Conservation (phyloP, 2,329 filamentous ascomycete species). For the Diplodia sapinea region DNA sequence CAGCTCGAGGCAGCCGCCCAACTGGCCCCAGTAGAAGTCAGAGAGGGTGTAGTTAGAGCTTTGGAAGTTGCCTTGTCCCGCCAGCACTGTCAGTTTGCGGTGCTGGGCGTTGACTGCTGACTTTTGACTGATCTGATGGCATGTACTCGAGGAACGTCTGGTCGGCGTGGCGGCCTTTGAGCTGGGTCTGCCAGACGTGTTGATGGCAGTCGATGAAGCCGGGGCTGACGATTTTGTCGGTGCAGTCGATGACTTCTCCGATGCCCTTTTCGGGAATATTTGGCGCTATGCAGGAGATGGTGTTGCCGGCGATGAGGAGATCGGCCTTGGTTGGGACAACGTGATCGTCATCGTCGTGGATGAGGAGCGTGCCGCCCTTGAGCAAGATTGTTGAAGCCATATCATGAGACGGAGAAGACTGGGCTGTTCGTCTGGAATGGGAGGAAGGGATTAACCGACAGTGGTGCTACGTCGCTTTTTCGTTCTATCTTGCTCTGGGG, state of each 20-base stretch:
- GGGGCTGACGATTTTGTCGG: conserved; percentile 59
- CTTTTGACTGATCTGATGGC: conserved; percentile 40
- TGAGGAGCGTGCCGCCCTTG: conserved; percentile 46
- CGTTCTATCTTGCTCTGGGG: too few relatives aligned
- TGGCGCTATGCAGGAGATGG: conserved; percentile 43
- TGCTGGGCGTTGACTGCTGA: too few relatives aligned
- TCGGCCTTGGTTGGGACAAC: conserved; percentile 43
- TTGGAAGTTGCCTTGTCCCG: conserved; percentile 46
- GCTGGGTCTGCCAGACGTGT: conserved; percentile 58
- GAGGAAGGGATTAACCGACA: too few relatives aligned
- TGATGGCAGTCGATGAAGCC: conserved; percentile 65
- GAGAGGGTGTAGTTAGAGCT: conserved; percentile 36
- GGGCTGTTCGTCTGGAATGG: too few relatives aligned
- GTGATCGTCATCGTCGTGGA: conserved; percentile 43
- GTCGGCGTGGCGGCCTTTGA: conserved; percentile 61
- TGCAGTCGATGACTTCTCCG: conserved; percentile 54
- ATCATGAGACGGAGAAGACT: neutral
- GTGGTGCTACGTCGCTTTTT: too few relatives aligned
- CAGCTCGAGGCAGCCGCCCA: conserved; percentile 55
- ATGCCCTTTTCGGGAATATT: conserved; percentile 41
- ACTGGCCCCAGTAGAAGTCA: conserved; percentile 37
- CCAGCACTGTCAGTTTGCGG: conserved; percentile 4
- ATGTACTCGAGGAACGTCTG: conserved; percentile 55
- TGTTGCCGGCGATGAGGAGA: conserved; percentile 44
- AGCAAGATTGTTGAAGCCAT: conserved; percentile 40